Evolutionary conservation across 192 early-diverging fungal genomes (phyloP).

Genomic region (Coemansia asiatica): DNA sequence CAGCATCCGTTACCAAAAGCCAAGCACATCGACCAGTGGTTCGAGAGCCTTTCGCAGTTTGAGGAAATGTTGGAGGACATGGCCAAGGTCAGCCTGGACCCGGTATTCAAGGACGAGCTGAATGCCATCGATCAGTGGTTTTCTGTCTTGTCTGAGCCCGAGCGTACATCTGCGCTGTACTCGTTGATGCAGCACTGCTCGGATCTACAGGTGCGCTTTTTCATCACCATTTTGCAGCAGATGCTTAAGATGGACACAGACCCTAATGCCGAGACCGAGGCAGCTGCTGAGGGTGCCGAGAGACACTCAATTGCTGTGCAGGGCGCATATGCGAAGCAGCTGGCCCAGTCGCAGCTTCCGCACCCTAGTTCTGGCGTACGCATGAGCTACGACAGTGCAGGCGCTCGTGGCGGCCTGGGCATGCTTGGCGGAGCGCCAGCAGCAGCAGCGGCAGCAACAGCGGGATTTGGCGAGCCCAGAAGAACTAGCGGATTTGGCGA

Average conservation of each 20-base stretch:
- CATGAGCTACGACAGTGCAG: constrained; percentile 34
- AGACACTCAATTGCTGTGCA: constrained; percentile 38
- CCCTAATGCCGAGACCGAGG: constrained; percentile 57
- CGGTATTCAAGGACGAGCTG: constrained; percentile 86
- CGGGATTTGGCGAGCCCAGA: constrained; percentile 13
- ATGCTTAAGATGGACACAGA: constrained; percentile 83
- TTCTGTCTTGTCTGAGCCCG: constrained; percentile 81
- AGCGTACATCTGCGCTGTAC: constrained; percentile 91
- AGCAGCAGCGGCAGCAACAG: constrained; percentile 6
- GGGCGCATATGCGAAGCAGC: constrained; percentile 39
- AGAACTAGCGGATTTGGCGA: constrained; percentile 10
- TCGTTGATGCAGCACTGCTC: constrained; percentile 87
- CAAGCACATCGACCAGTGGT: constrained; percentile 76
- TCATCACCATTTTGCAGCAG: constrained; percentile 90
- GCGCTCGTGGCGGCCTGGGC: constrained; percentile 13
- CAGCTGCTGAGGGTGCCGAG: constrained; percentile 5
- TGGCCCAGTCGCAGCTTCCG: constrained; percentile 6
- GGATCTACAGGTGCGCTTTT: constrained; percentile 90
- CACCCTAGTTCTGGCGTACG: constrained; percentile 12
- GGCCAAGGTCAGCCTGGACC: constrained; percentile 76
- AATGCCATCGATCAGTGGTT: constrained; percentile 96
- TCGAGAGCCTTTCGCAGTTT: constrained; percentile 87
- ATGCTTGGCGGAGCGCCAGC: constrained; percentile 1
- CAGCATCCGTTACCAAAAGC: constrained; percentile 47
- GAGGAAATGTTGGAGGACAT: constrained; percentile 91